Conservation (phyloP, 1,284 basidiomycete species). For the Boletellus deceptivus region DNA sequence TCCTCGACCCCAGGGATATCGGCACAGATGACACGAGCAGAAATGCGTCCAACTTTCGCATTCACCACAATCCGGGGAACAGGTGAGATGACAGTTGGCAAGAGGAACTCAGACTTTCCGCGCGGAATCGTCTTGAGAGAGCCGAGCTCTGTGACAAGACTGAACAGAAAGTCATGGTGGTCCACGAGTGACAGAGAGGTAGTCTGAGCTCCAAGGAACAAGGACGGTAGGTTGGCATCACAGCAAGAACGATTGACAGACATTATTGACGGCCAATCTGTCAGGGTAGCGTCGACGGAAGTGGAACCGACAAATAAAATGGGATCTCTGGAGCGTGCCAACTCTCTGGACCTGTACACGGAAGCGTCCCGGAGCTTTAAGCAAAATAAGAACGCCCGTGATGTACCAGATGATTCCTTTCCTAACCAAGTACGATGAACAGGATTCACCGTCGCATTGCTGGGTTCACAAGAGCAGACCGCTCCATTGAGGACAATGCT, state of each 20-base stretch:
- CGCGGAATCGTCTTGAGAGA: slow-evolving; percentile 19
- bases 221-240: slow-evolving; percentile 58
- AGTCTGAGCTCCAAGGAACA: slow-evolving; percentile 51
- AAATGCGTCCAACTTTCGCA: slow-evolving; percentile 47
- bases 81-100: slow-evolving; percentile 36
- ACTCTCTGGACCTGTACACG: slow-evolving; percentile 26
- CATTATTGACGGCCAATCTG: slow-evolving; percentile 54
- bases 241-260: slow-evolving; percentile 41
- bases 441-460: slow-evolving; percentile 43
- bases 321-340: slow-evolving; percentile 30
- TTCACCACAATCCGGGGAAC: slow-evolving; percentile 55
- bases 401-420: slow-evolving; percentile 31
- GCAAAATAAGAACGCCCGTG: slow-evolving; percentile 48
- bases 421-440: slow-evolving; percentile 58
- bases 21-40: slow-evolving; percentile 47
- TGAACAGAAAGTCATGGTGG: slow-evolving; percentile 48
- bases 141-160: slow-evolving; percentile 30
- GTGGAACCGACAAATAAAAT: slow-evolving; percentile 47
- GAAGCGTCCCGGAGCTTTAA: slow-evolving; percentile 40
- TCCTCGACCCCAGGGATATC: slow-evolving; percentile 33
- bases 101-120: slow-evolving; percentile 17
- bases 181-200: slow-evolving; percentile 50
- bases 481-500: slow-evolving; percentile 42
- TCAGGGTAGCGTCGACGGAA: slow-evolving; percentile 44
- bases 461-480: slow-evolving; percentile 41